phyloP scores from a whole-genome alignment of 2,329 filamentous ascomycete species.

The Ilyonectria sp. region DNA sequence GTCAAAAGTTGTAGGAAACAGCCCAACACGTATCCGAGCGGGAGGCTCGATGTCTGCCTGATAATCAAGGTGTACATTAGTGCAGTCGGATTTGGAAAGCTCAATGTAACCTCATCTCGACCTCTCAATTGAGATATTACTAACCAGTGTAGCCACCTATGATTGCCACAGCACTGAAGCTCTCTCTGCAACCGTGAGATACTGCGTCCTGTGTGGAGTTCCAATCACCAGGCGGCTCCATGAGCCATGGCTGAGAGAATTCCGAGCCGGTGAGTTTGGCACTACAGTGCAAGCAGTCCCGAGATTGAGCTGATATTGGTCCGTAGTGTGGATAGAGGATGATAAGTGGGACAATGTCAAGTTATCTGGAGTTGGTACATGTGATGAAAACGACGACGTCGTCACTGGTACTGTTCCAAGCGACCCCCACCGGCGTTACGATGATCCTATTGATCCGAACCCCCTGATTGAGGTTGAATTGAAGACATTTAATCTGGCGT shows the following conservation, averaged over 20 bases:
- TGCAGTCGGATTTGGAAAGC: not conserved
- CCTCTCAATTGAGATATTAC: not conserved
- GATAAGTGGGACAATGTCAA: slow-evolving; percentile 17
- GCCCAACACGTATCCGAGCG: too few relatives aligned
- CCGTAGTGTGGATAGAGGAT: slow-evolving; percentile 27
- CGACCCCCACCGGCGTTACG: slow-evolving; percentile 15
- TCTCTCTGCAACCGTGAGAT: slow-evolving; percentile 9
- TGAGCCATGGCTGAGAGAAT: slow-evolving; percentile 23
- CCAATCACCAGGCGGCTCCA: not conserved
- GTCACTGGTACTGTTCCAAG: slow-evolving; percentile 7
- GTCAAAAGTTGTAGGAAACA: too few relatives aligned
- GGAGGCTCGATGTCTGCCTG: not conserved
- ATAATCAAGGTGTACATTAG: not conserved
- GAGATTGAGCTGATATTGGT: not conserved
- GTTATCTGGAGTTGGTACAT: slow-evolving; percentile 30
- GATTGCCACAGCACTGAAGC: not conserved
- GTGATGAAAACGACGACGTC: slow-evolving; percentile 12
- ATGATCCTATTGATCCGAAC: slow-evolving; percentile 10
- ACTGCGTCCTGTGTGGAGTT: slow-evolving; percentile 28
- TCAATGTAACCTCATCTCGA: not conserved
- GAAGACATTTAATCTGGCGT: not conserved
- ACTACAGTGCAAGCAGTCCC: too few relatives aligned
- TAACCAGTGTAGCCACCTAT: not conserved
- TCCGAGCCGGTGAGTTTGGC: slow-evolving; percentile 27
- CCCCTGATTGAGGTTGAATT: slow-evolving; percentile 26